These are phyloP conservation scores for Geranomyces michiganensis DNA, from an alignment of 192 early-diverging fungal species.

Conservation along the genomic window DNA sequence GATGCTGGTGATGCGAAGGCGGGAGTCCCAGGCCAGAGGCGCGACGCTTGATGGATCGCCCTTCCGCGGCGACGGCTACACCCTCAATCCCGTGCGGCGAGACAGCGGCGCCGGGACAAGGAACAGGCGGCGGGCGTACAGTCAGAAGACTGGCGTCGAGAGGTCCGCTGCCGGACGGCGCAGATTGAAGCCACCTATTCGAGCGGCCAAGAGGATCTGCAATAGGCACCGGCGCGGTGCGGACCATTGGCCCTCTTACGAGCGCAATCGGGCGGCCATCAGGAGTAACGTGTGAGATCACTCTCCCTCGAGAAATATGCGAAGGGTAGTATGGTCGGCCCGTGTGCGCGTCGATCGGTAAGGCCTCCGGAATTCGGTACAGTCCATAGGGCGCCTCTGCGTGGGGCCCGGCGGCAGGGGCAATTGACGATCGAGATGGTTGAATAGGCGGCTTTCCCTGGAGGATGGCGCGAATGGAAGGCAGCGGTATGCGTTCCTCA, in stretches of 20 bases:
- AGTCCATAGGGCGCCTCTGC: not conserved
- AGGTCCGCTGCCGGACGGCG: not conserved
- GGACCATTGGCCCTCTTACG: not conserved
- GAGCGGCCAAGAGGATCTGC: not conserved
- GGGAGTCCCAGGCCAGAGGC: too few species aligned
- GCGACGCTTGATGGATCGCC: too few species aligned
- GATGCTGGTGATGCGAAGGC: too few species aligned
- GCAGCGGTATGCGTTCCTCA: conserved; percentile 16
- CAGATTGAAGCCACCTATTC: conserved; percentile 4
- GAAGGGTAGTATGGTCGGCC: conserved; percentile 5
- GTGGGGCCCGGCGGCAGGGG: conserved; percentile 19
- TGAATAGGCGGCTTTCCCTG: conserved; percentile 6
- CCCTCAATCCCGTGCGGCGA: too few species aligned
- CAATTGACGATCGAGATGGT: not conserved
- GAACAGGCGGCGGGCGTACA: too few species aligned
- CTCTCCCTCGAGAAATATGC: conserved; percentile 5
- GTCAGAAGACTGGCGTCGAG: too few species aligned
- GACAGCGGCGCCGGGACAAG: too few species aligned
- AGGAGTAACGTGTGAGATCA: conserved; percentile 10
- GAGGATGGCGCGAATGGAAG: conserved; percentile 27
- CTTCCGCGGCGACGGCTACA: too few species aligned
- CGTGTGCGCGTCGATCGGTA: conserved; percentile 6
- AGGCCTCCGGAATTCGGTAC: conserved; percentile 6
- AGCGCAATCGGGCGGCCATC: conserved; percentile 5
- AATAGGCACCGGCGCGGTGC: not conserved